Evolutionary conservation across 768 basidiomycete genomes (phyloP).

Genomic region (Solioccasus polychromus): DNA sequence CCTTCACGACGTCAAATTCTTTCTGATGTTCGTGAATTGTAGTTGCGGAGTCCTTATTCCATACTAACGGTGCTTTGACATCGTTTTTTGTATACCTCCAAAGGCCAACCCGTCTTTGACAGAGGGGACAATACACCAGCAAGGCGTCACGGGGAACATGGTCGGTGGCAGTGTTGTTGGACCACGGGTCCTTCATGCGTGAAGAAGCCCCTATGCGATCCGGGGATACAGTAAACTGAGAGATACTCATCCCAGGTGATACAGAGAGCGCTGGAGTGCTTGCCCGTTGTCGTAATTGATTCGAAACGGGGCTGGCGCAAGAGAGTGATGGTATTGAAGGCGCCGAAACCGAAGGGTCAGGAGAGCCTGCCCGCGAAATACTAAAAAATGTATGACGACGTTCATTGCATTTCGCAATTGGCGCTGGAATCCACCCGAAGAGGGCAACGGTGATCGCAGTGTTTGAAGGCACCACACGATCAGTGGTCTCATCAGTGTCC

Average conservation of each 20-base stretch:
- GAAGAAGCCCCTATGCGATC: constrained; percentile 7
- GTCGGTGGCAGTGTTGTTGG: not conserved
- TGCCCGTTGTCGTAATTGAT: constrained; percentile 15
- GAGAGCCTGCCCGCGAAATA: constrained; percentile 27
- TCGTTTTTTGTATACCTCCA: constrained; percentile 61
- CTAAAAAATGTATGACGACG: constrained; percentile 12
- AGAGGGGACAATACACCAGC: constrained; percentile 63
- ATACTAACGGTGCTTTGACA: constrained; percentile 1
- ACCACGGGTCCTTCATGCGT: constrained; percentile 7
- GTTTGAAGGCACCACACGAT: constrained; percentile 32
- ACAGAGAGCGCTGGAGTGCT: constrained; percentile 22
- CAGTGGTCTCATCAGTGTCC: constrained; percentile 9
- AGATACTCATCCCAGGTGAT: constrained; percentile 22
- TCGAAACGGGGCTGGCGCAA: constrained; percentile 32
- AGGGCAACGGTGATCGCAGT: constrained; percentile 41
- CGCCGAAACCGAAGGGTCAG: constrained; percentile 26
- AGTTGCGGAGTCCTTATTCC: constrained; percentile 16
- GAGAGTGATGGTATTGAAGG: constrained; percentile 33
- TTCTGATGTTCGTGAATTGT: constrained; percentile 32
- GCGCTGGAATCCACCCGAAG: constrained; percentile 48
- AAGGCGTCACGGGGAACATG: constrained; percentile 39
- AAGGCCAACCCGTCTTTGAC: constrained; percentile 75
- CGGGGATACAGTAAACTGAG: constrained; percentile 15
- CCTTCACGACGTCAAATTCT: constrained; percentile 71
- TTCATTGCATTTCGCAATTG: constrained; percentile 20